Evolutionary conservation across 2,329 filamentous ascomycete species (phyloP), one percentile per base, ranked within the genome.

Genomic region (Talaromyces albobiverticillius): DNA sequence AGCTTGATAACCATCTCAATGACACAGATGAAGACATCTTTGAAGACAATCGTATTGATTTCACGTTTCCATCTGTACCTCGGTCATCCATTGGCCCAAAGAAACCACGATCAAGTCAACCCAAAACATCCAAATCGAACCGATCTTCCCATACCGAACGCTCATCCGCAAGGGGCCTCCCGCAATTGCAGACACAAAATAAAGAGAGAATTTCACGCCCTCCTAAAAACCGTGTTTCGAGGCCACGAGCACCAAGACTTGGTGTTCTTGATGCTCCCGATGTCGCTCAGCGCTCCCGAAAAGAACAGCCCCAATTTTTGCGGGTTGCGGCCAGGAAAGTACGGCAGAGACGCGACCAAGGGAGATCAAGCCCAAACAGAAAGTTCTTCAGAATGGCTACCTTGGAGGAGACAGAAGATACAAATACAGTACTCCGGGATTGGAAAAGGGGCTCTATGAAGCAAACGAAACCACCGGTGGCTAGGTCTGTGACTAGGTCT

Each of bases 361-460:
- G 77, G 32, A 75, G 81, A 52, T 76, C 79, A 59, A 80, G 76
- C 41, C 81, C 79, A 14, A 72, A 69, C 20, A 67, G 70, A 47
- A 84, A 84, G 60, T 70, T 78, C 34, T 71, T 85, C 47, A 72
- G 75, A 49, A 65, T 85, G 23, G 76, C 76, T 14, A 82, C 77
- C 22, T 69, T 66, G 29, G 60, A 70, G 8, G 83, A 86, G 57
- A 84, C 81, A 1, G 69, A 74, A 46, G 82, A 85, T 61, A 80
- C 79, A 7, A 79, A 76, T 48, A 59, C 63, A 29, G 71, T 74
- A 3, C 68, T 85, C 48, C 67, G 64, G 43, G 70, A 77, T 53
- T 85, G 82, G 83, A 76, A 67, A 59, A 65, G 66, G 32, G 81
- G 82, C 16, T 66, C 59, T 16, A 69, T 79, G 41, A 61, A 58